These are phyloP conservation scores for Sarocladiaceae sp. DNA, from an alignment of 2,329 filamentous ascomycete genomes.

Conservation along the genomic window DNA sequence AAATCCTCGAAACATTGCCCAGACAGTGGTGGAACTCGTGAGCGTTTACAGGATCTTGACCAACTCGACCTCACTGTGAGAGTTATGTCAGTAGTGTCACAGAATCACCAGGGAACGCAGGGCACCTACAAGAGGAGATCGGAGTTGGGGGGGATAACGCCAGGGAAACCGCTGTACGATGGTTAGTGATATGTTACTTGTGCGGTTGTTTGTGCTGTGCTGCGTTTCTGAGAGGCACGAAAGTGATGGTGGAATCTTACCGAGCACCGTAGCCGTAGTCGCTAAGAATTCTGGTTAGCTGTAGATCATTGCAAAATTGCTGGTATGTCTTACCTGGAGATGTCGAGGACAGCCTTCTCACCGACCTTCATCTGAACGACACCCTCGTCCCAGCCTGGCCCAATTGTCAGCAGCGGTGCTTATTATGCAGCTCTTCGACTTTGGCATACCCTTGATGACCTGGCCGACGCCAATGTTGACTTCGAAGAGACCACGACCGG, in stretches of 20 bases:
- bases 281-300: conserved; percentile 28
- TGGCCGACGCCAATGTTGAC: conserved; percentile 73
- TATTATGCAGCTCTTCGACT: background rate
- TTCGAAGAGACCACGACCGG: conserved; percentile 61
- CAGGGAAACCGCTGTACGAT: conserved; percentile 60
- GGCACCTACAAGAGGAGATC: conserved; percentile 70
- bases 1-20: too few relatives aligned
- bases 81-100: background rate
- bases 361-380: conserved; percentile 81
- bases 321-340: conserved; percentile 55
- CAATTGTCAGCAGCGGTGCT: conserved; percentile 10
- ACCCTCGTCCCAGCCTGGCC: conserved; percentile 74
- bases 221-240: conserved; percentile 2
- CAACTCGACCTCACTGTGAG: conserved; percentile 11
- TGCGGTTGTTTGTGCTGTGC: conserved; percentile 9
- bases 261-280: conserved; percentile 59
- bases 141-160: conserved; percentile 64
- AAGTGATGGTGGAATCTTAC: conserved; percentile 33
- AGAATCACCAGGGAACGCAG: background rate
- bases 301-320: background rate
- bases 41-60: conserved; percentile 2
- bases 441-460: conserved; percentile 72
- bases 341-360: conserved; percentile 81
- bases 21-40: too few relatives aligned
- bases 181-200: background rate